phyloP scores from a whole-genome alignment of 2,329 filamentous ascomycete genomes.

The Aureobasidium sp. region DNA sequence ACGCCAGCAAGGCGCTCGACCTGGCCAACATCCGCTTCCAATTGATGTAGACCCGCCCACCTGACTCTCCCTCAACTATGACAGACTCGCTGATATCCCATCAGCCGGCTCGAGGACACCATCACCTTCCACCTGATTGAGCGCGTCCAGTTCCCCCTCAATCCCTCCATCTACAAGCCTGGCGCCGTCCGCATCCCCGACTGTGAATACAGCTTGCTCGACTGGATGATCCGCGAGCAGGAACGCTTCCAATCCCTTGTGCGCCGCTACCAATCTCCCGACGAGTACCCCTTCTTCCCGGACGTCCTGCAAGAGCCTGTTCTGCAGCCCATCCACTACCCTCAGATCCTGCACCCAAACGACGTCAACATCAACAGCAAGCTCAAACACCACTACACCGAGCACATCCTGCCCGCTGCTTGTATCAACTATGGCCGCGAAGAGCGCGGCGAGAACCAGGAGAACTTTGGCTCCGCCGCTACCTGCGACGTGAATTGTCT shows the following conservation, averaged over 20 bases:
- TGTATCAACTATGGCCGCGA: conserved; percentile 69
- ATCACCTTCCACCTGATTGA: conserved; percentile 97
- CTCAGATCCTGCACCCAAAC: conserved; percentile 78
- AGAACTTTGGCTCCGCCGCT: conserved; percentile 91
- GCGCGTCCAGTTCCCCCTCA: conserved; percentile 92
- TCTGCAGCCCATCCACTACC: conserved; percentile 81
- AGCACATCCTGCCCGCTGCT: conserved; percentile 72
- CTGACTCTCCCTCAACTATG: conserved; percentile 49
- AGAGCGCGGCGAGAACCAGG: conserved; percentile 75
- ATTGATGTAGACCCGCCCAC: conserved; percentile 52
- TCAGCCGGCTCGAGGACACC: conserved; percentile 89
- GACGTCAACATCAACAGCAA: conserved; percentile 81
- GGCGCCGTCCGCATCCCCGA: conserved; percentile 72
- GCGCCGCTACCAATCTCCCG: conserved; percentile 88
- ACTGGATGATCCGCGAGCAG: conserved; percentile 87
- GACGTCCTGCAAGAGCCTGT: conserved; percentile 69
- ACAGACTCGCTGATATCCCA: conserved; percentile 54
- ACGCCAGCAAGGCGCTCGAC: conserved; percentile 78
- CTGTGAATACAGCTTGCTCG: conserved; percentile 69
- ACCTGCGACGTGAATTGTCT: conserved; percentile 85
- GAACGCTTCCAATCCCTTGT: conserved; percentile 88
- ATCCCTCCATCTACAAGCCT: conserved; percentile 74
- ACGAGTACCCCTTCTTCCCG: conserved; percentile 97
- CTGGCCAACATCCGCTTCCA: conserved; percentile 78
- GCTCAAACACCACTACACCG: conserved; percentile 78